Evolutionary conservation across 2,329 filamentous ascomycete species (phyloP).

Genomic region (Mycosphaerelloides madeirae): DNA sequence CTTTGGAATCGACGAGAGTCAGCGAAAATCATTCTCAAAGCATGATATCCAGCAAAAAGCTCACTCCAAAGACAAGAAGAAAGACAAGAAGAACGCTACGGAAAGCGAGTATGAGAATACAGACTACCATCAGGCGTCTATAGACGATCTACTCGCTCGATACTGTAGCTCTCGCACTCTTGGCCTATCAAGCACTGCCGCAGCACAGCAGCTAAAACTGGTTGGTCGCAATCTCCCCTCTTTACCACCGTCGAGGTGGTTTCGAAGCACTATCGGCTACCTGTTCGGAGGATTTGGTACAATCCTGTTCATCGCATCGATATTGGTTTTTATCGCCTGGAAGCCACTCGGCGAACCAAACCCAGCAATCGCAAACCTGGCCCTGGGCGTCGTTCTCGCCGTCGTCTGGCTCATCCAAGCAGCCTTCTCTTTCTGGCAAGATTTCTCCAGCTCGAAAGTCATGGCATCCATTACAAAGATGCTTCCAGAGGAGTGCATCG

Average conservation of each 20-base stretch:
- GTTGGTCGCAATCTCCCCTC: constrained; percentile 65
- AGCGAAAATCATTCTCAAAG: constrained; percentile 26
- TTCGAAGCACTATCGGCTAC: constrained; percentile 60
- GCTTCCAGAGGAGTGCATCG: constrained; percentile 68
- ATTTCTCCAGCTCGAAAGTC: constrained; percentile 70
- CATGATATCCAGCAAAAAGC: constrained; percentile 6
- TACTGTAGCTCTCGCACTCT: constrained; percentile 52
- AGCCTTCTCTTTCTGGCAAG: constrained; percentile 56
- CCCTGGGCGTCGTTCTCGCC: constrained; percentile 67
- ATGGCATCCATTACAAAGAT: constrained; percentile 77
- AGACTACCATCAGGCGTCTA: constrained; percentile 62
- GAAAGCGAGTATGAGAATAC: constrained; percentile 41
- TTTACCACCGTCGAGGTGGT: constrained; percentile 57
- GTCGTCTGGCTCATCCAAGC: constrained; percentile 61
- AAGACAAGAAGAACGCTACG: constrained; percentile 32
- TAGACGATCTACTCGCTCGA: constrained; percentile 56
- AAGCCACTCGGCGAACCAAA: constrained; percentile 52
- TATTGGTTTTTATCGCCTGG: constrained; percentile 74
- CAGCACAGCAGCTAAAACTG: constrained; percentile 50
- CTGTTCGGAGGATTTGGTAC: constrained; percentile 74
- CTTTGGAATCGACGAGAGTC: constrained; percentile 39
- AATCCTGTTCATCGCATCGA: constrained; percentile 62
- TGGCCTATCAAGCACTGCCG: constrained; percentile 59
- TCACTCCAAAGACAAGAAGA: constrained; percentile 12
- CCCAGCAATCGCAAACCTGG: constrained; percentile 64